Evolutionary conservation across 495 filamentous ascomycete genomes (phyloP).

Genomic region (Daldinia concentrica): DNA sequence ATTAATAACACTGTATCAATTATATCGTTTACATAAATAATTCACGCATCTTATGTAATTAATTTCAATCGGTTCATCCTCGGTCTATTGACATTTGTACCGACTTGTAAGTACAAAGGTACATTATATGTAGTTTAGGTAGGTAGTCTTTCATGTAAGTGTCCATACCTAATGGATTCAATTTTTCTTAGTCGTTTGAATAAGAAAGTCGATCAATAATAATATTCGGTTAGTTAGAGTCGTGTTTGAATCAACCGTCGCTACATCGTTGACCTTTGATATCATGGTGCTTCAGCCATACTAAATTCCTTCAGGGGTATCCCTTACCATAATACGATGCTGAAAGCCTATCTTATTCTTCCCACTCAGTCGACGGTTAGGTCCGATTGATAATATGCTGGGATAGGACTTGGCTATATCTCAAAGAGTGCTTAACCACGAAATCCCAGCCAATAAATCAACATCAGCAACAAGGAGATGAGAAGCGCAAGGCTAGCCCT

Average conservation of each 20-base stretch:
- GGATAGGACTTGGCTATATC: conserved; percentile 17
- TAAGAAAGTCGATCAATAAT: neutral
- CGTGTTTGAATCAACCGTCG: conserved; percentile 10
- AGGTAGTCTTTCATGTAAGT: conserved; percentile 17
- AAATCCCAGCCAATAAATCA: conserved; percentile 26
- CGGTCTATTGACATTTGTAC: neutral
- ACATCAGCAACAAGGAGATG: neutral
- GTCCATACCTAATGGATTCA: conserved; percentile 10
- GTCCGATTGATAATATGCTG: conserved; percentile 14
- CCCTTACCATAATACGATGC: conserved; percentile 9
- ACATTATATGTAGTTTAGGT: neutral
- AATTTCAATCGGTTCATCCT: neutral
- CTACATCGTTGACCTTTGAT: conserved; percentile 2
- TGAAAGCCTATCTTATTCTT: neutral
- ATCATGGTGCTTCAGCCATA: neutral
- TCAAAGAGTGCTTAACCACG: neutral
- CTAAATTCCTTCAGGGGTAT: neutral
- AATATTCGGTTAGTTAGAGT: neutral
- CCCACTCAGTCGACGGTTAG: conserved; percentile 21
- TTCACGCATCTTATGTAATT: neutral
- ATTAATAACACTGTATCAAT: neutral
- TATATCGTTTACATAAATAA: neutral
- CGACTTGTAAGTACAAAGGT: neutral
- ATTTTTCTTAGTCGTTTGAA: conserved; percentile 3
- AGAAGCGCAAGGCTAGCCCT: conserved; percentile 30